Conservation (phyloP, 2,329 filamentous ascomycete species). For the Graphilbum ipis-grandicollis region DNA sequence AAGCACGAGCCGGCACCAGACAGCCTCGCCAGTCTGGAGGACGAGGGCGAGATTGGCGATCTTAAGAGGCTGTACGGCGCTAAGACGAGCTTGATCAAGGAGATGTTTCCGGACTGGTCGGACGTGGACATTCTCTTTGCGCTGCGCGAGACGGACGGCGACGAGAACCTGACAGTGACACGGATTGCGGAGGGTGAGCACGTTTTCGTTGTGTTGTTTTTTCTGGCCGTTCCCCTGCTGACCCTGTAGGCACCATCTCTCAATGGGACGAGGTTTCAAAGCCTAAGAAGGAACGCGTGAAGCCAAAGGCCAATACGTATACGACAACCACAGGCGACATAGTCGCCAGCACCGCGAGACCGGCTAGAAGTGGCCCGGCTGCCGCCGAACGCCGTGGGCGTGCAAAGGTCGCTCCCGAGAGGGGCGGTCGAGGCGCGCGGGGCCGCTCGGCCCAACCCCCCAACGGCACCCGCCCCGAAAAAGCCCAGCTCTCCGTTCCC, state of each 20-base stretch:
- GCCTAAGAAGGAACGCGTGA: slow-evolving; percentile 56
- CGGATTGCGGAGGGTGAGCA: slow-evolving; percentile 72
- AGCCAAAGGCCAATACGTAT: slow-evolving; percentile 48
- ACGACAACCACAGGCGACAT: slow-evolving; percentile 33
- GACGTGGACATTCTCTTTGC: slow-evolving; percentile 89
- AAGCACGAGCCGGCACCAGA: slow-evolving; percentile 22
- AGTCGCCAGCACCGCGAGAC: slow-evolving; percentile 24
- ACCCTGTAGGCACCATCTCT: slow-evolving; percentile 48
- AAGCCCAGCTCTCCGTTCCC: slow-evolving; percentile 42
- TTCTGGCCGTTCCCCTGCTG: neutral
- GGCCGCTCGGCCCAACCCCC: slow-evolving; percentile 43
- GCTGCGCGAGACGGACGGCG: slow-evolving; percentile 72
- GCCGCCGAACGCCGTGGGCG: slow-evolving; percentile 45
- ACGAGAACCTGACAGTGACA: slow-evolving; percentile 57
- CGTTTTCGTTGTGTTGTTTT: no score
- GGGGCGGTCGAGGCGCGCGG: slow-evolving; percentile 42
- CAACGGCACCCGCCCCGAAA: slow-evolving; percentile 44
- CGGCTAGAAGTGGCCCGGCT: slow-evolving; percentile 42
- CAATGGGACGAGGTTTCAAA: slow-evolving; percentile 77
- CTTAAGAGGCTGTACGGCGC: slow-evolving; percentile 77
- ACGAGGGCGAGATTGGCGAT: slow-evolving; percentile 80
- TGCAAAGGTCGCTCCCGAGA: slow-evolving; percentile 39
- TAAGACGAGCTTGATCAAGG: slow-evolving; percentile 68
- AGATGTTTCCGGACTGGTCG: slow-evolving; percentile 91
- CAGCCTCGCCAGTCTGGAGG: slow-evolving; percentile 43